A percentile compares a stretch with the other conserved stretches of the same genome.
These are phyloP conservation scores for Daldinia sp. DNA, from an alignment of 2,329 filamentous ascomycete genomes.

Conservation along the genomic window DNA sequence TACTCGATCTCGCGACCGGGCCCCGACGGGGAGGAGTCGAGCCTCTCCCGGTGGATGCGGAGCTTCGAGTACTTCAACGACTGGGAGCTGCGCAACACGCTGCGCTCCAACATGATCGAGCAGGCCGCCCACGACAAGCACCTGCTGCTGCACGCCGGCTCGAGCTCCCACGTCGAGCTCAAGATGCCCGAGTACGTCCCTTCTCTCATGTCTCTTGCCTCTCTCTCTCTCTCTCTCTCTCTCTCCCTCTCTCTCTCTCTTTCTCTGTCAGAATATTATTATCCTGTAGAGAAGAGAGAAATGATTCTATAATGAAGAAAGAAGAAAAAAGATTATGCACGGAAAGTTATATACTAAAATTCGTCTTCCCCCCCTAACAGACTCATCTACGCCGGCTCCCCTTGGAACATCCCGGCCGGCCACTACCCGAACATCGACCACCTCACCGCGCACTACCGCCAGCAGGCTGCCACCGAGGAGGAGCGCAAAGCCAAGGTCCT, in stretches of 20 bases:
- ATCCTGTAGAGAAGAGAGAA: neutral
- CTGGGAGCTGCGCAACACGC: constrained; percentile 65
- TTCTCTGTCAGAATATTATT: neutral
- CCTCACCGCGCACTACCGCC: constrained; percentile 68
- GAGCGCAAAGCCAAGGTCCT: constrained; percentile 66
- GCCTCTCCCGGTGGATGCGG: constrained; percentile 60
- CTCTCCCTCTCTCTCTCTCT: neutral
- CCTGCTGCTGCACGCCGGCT: constrained; percentile 62
- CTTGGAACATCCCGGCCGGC: constrained; percentile 67
- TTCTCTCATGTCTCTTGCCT: constrained; percentile 7
- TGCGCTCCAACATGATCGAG: constrained; percentile 65
- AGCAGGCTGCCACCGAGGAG: constrained; percentile 66
- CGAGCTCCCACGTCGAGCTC: constrained; percentile 63
- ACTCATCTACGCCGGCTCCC: constrained; percentile 63
- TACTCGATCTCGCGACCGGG: constrained; percentile 64
- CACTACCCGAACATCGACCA: constrained; percentile 66
- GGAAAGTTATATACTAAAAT: neutral
- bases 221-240: neutral
- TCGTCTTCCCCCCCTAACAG: constrained; percentile 50
- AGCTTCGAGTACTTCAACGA: constrained; percentile 62
- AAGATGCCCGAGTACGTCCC: constrained; percentile 69
- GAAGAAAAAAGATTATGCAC: neutral
- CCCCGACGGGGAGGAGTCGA: constrained; percentile 63
- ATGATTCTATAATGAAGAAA: too few relatives aligned
- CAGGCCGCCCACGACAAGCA: constrained; percentile 70